These are phyloP conservation scores for Moricandia moricandioides DNA, from an alignment of 345 rosid species.

Conservation along the genomic window DNA sequence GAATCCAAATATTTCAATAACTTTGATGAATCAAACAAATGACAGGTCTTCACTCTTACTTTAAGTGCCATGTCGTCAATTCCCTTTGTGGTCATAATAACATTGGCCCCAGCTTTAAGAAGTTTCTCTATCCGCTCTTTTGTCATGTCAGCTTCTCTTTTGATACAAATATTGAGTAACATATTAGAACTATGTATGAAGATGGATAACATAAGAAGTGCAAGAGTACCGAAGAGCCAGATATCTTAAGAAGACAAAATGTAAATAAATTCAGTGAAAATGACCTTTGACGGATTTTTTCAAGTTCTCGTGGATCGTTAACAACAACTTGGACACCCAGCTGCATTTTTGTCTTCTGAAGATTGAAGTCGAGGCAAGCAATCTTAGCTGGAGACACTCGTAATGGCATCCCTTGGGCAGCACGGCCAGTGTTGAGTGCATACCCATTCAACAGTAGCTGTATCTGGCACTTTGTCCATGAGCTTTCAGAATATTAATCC, in stretches of 20 bases:
- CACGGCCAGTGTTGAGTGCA: conserved; percentile 92
- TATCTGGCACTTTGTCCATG: conserved; percentile 94
- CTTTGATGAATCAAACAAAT: background rate
- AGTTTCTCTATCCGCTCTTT: conserved; percentile 94
- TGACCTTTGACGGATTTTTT: conserved; percentile 91
- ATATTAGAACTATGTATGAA: background rate
- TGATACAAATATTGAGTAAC: conserved; percentile 9
- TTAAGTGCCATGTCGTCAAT: conserved; percentile 99
- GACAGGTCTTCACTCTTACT: conserved; percentile 36
- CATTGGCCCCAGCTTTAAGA: conserved; percentile 97
- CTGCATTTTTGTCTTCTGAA: conserved; percentile 96
- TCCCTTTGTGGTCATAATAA: conserved; percentile 89
- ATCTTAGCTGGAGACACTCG: conserved; percentile 87
- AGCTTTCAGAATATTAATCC: conserved; percentile 88
- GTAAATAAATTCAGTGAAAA: conserved; percentile 21
- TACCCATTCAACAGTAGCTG: conserved; percentile 88
- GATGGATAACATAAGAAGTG: background rate
- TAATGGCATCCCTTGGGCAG: conserved; percentile 97
- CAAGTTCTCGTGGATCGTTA: conserved; percentile 94
- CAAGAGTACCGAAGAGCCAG: background rate
- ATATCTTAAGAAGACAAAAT: background rate
- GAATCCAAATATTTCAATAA: background rate
- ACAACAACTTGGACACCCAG: conserved; percentile 93
- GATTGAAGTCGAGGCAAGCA: conserved; percentile 95
- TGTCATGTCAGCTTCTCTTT: conserved; percentile 97